A percentile compares a stretch with the other conserved stretches of the same genome.
Conservation (phyloP, 2,329 filamentous ascomycete genomes). For the Talaromyces sp. region DNA sequence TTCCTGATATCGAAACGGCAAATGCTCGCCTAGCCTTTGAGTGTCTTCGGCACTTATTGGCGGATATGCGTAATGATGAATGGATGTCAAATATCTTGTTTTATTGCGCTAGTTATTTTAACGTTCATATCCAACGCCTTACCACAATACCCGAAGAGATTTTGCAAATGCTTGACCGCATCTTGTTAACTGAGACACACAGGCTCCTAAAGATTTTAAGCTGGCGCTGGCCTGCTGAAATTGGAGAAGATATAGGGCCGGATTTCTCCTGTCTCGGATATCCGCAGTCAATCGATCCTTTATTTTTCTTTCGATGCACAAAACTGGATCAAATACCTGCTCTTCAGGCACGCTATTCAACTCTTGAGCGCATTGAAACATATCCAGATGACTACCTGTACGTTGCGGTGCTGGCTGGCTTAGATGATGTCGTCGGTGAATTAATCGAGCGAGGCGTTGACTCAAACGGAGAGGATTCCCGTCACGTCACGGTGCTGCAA, state of each 20-base stretch:
- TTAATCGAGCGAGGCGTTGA: constrained; percentile 4
- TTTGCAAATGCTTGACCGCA: constrained; percentile 1
- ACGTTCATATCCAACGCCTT: constrained; percentile 11
- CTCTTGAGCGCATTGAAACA: neutral
- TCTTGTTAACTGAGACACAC: neutral
- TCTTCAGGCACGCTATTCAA: neutral
- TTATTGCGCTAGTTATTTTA: constrained; percentile 13
- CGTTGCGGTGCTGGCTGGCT: neutral
- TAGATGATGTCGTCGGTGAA: constrained; percentile 6
- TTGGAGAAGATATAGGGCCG: neutral
- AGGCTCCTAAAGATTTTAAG: constrained; percentile 5
- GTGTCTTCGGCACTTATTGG: constrained; percentile 11
- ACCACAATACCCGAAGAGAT: constrained; percentile 5
- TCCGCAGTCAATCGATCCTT: constrained; percentile 10
- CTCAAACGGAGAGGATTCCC: neutral
- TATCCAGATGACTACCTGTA: constrained; percentile 11
- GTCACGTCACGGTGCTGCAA: neutral
- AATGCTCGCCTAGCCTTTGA: constrained; percentile 11
- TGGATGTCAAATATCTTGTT: neutral
- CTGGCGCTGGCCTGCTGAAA: neutral
- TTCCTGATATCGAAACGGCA: constrained; percentile 5
- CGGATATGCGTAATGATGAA: neutral
- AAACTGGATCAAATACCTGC: constrained; percentile 4
- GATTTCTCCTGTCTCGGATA: constrained; percentile 3
- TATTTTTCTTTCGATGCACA: constrained; percentile 13